These are phyloP conservation scores for Monosporascus sp. DNA, from an alignment of 2,329 filamentous ascomycete genomes.

Conservation along the genomic window DNA sequence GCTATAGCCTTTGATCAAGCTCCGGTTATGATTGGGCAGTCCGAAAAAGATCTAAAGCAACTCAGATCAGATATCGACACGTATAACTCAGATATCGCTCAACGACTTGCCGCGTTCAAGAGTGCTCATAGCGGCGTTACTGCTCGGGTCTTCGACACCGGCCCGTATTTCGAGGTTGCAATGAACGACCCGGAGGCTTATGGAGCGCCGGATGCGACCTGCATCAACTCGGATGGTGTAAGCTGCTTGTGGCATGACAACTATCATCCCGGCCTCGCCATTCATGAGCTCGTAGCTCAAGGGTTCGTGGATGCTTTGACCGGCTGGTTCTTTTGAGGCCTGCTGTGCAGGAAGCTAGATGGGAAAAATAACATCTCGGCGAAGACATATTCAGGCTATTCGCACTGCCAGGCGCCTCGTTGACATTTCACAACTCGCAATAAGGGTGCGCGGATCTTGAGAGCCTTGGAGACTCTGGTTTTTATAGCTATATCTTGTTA, in stretches of 20 bases:
- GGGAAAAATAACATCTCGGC: too few relatives aligned
- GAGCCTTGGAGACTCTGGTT: too few relatives aligned
- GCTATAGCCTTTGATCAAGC: slow-evolving; percentile 12
- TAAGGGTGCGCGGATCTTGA: too few relatives aligned
- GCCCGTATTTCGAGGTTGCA: slow-evolving; percentile 7
- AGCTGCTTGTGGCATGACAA: slow-evolving; percentile 15
- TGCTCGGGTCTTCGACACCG: slow-evolving; percentile 13
- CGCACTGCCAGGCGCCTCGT: too few relatives aligned
- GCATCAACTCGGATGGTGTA: slow-evolving; percentile 10
- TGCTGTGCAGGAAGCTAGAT: too few relatives aligned
- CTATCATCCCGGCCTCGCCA: slow-evolving; percentile 13
- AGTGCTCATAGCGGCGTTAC: slow-evolving; percentile 6
- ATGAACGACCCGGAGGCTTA: slow-evolving; percentile 15
- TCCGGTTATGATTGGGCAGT: slow-evolving; percentile 8
- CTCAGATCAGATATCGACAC: slow-evolving; percentile 12
- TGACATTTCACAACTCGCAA: too few relatives aligned
- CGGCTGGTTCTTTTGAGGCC: slow-evolving; percentile 7
- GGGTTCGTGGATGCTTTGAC: slow-evolving; percentile 9
- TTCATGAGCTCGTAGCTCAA: slow-evolving; percentile 11
- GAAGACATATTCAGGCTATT: too few relatives aligned
- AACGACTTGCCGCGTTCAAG: slow-evolving; percentile 11
- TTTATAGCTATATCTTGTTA: too few relatives aligned
- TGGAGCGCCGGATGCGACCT: slow-evolving; percentile 14
- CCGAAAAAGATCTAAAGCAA: not conserved
- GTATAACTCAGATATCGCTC: slow-evolving; percentile 11